Percentiles rank a stretch among this genome's conserved stretches.
These are phyloP conservation scores for Hygrophoropsis aurantiaca DNA, from an alignment of 768 basidiomycete species.

Conservation along the genomic window DNA sequence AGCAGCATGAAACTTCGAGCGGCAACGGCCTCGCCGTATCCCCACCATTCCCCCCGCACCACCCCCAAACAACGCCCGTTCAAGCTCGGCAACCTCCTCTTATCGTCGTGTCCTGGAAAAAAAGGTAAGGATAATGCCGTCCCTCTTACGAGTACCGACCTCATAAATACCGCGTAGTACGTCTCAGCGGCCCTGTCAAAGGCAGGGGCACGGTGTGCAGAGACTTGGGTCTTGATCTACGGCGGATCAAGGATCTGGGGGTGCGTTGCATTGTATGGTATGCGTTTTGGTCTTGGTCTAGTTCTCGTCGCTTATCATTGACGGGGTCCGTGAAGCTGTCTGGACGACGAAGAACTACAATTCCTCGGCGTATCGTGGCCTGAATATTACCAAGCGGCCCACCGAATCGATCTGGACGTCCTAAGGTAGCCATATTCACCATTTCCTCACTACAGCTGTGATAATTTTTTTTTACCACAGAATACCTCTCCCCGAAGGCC, in stretches of 20 bases:
- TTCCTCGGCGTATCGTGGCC: conserved; percentile 87
- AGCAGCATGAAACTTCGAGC: conserved; percentile 7
- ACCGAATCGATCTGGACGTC: conserved; percentile 70
- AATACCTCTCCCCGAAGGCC: conserved; percentile 87
- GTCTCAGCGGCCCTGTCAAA: conserved; percentile 70
- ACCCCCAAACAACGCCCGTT: conserved; percentile 19
- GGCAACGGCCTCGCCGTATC: conserved; percentile 6
- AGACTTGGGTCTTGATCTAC: conserved; percentile 75
- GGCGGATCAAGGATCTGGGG: conserved; percentile 68
- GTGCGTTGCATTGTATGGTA: conserved; percentile 85
- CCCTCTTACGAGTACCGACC: background rate
- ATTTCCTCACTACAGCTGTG: background rate
- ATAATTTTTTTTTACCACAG: conserved; percentile 40
- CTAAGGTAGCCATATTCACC: conserved; percentile 53
- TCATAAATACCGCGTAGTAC: conserved; percentile 41
- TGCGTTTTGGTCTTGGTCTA: conserved; percentile 15
- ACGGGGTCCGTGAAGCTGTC: conserved; percentile 50
- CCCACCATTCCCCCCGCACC: conserved; percentile 6
- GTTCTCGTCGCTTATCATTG: background rate
- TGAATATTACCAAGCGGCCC: conserved; percentile 67
- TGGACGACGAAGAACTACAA: conserved; percentile 81
- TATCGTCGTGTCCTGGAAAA: conserved; percentile 95
- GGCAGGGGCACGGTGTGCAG: conserved; percentile 83
- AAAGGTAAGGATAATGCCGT: conserved; percentile 52
- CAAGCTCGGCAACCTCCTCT: conserved; percentile 77